A percentile compares a stretch with the other conserved stretches of the same genome.
These are phyloP conservation scores for Cryphonectria radicalis DNA, from an alignment of 2,329 filamentous ascomycete species.

Conservation along the genomic window DNA sequence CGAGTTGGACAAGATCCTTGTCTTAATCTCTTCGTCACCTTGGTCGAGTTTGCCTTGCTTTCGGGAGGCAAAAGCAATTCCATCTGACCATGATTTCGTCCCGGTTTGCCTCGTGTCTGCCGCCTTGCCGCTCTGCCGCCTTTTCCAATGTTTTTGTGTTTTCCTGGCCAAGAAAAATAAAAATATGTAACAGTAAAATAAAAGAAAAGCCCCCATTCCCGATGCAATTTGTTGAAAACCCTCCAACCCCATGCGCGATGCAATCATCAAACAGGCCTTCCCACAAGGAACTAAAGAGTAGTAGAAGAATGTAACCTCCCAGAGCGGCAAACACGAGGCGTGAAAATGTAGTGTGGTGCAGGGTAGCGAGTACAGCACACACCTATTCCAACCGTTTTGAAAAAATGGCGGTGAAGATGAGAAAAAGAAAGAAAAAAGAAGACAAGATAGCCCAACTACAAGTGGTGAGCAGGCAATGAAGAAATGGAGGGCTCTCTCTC, in stretches of 20 bases:
- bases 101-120: slow-evolving; percentile 31
- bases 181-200: slow-evolving; percentile 38
- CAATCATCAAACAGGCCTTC: slow-evolving; percentile 30
- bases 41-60: not conserved
- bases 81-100: slow-evolving; percentile 27
- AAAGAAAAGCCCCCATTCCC: slow-evolving; percentile 32
- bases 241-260: slow-evolving; percentile 30
- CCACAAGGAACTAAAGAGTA: slow-evolving; percentile 28
- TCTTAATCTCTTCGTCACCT: slow-evolving; percentile 25
- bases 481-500: slow-evolving; percentile 31
- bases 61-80: slow-evolving; percentile 35
- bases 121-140: slow-evolving; percentile 33
- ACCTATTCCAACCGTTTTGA: slow-evolving; percentile 8
- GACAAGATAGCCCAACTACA: slow-evolving; percentile 59
- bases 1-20: slow-evolving; percentile 54
- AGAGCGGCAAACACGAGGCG: slow-evolving; percentile 30
- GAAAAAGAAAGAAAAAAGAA: slow-evolving; percentile 27
- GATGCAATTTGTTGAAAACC: slow-evolving; percentile 25
- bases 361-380: slow-evolving; percentile 33
- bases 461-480: slow-evolving; percentile 53
- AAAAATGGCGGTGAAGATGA: slow-evolving; percentile 20
- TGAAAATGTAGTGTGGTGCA: slow-evolving; percentile 32
- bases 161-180: slow-evolving; percentile 38
- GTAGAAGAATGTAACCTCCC: slow-evolving; percentile 30
- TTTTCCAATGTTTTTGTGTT: slow-evolving; percentile 33